Percentiles rank a stretch among this genome's conserved stretches.
Evolutionary conservation across 495 filamentous ascomycete species (phyloP).

Genomic region (Penicillium herquei): DNA sequence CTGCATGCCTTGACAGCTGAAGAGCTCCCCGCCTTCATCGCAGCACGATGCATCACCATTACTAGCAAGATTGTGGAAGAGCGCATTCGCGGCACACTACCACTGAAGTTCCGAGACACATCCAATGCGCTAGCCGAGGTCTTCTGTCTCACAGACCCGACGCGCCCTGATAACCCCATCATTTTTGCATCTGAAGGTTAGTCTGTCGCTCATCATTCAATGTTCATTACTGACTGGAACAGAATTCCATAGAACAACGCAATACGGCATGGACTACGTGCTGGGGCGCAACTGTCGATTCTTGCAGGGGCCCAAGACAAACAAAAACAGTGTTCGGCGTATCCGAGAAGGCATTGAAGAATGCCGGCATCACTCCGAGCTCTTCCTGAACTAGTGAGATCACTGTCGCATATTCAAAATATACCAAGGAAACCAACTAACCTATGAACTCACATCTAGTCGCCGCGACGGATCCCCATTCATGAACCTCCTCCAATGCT

Average conservation of each 20-base stretch:
- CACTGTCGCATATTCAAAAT: not conserved
- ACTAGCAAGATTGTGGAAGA: conserved; percentile 38
- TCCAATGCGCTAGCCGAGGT: conserved; percentile 73
- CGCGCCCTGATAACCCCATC: conserved; percentile 70
- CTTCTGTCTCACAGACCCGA: conserved; percentile 76
- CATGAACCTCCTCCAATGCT: conserved; percentile 63
- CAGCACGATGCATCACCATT: conserved; percentile 37
- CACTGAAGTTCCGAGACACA: conserved; percentile 46
- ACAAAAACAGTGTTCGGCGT: conserved; percentile 48
- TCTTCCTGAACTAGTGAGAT: conserved; percentile 66
- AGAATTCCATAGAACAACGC: conserved; percentile 46
- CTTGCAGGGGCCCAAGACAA: conserved; percentile 58
- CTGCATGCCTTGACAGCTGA: conserved; percentile 61
- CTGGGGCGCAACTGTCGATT: conserved; percentile 63
- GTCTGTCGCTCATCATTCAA: conserved; percentile 2
- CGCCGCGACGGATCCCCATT: conserved; percentile 62
- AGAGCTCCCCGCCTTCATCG: conserved; percentile 70
- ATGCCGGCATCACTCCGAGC: conserved; percentile 63
- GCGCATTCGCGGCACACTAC: conserved; percentile 33
- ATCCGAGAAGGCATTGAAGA: conserved; percentile 55
- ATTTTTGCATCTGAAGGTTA: conserved; percentile 75
- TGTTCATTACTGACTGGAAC: not conserved
- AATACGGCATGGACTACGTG: conserved; percentile 57
- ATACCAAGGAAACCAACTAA: not conserved
- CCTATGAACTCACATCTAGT: conserved; percentile 23